Evolutionary conservation across 352 stramenopile species (phyloP).

Genomic region (Phytophthora nicotianae): DNA sequence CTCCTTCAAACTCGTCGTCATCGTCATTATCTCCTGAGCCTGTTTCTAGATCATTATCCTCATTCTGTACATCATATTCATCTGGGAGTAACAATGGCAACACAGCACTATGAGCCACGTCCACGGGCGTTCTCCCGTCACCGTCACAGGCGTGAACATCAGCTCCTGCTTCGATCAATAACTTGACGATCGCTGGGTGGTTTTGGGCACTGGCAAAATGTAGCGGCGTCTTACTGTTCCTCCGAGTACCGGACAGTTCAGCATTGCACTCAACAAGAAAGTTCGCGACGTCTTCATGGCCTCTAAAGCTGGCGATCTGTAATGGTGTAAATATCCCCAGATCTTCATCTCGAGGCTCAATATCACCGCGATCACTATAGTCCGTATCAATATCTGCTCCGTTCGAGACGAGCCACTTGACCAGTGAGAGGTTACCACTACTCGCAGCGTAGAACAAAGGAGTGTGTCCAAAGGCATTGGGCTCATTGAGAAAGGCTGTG

Average conservation of each 20-base stretch:
- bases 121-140: slow-evolving; percentile 62
- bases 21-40: slow-evolving; percentile 41
- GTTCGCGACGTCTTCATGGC: slow-evolving; percentile 68
- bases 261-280: slow-evolving; percentile 88
- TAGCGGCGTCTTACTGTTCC: slow-evolving; percentile 78
- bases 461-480: slow-evolving; percentile 79
- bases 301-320: slow-evolving; percentile 80
- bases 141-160: slow-evolving; percentile 69
- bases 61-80: slow-evolving; percentile 35
- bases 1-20: slow-evolving; percentile 42
- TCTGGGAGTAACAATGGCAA: slow-evolving; percentile 55
- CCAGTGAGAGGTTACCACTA: slow-evolving; percentile 68
- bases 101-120: slow-evolving; percentile 58
- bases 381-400: slow-evolving; percentile 84
- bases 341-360: slow-evolving; percentile 59
- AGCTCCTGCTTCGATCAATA: slow-evolving; percentile 71
- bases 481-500: slow-evolving; percentile 69
- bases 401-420: slow-evolving; percentile 88
- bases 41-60: slow-evolving; percentile 32
- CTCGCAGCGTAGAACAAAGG: slow-evolving; percentile 82
- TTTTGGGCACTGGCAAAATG: slow-evolving; percentile 74
- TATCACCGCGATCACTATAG: slow-evolving; percentile 64
- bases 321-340: slow-evolving; percentile 78
- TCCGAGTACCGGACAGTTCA: slow-evolving; percentile 59
- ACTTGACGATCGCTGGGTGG: slow-evolving; percentile 62